Conservation (phyloP, 345 rosid genomes). For the Excoecaria agallocha region DNA sequence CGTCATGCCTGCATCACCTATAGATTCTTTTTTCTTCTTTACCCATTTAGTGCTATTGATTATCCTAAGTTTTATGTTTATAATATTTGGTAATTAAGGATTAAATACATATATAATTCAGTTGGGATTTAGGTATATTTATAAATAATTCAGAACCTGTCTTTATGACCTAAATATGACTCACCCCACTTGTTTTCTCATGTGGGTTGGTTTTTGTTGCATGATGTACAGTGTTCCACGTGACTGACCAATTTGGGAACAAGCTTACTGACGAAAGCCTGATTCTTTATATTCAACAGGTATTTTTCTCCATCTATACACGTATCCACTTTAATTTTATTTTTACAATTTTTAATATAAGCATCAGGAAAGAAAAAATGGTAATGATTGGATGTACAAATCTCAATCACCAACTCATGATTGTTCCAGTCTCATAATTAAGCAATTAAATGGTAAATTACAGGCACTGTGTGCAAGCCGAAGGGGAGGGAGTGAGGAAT, state of each 20-base stretch:
- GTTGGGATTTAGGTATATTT: not conserved
- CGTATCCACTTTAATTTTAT: too few relatives aligned
- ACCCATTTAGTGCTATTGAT: too few relatives aligned
- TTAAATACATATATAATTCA: not conserved
- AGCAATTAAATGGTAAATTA: not conserved
- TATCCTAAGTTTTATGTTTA: not conserved
- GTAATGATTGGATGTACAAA: too few relatives aligned
- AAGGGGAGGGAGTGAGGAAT: conserved; percentile 43
- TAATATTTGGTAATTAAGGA: not conserved
- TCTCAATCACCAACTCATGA: too few relatives aligned
- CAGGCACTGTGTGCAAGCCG: conserved; percentile 69
- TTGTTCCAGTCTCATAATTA: too few relatives aligned
- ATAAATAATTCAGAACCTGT: not conserved
- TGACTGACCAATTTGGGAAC: conserved; percentile 70
- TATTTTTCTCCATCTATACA: not conserved
- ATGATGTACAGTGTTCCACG: conserved; percentile 62
- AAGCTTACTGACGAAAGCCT: conserved; percentile 64
- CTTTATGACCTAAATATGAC: conserved; percentile 19
- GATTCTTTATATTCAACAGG: conserved; percentile 66
- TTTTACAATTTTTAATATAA: too few relatives aligned
- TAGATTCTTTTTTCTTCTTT: too few relatives aligned
- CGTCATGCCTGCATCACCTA: conserved; percentile 14
- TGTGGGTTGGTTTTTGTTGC: conserved; percentile 11
- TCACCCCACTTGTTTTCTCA: conserved; percentile 11
- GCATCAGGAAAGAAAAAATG: too few relatives aligned